Evolutionary conservation across 139 green algal genomes (phyloP).

Genomic region (Picochlorum sp.): DNA sequence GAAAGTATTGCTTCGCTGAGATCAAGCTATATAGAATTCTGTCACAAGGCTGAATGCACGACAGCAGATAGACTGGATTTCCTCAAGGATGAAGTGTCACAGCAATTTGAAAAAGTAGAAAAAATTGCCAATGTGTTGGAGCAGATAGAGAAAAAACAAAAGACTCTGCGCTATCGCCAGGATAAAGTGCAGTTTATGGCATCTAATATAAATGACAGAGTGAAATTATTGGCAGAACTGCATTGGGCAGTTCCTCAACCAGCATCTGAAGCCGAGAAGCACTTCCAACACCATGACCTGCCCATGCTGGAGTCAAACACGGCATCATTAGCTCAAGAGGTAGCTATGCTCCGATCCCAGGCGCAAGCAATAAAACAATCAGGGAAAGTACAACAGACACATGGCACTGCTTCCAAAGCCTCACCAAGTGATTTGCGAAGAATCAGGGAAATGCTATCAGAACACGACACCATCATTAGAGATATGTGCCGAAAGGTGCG

Average conservation of each 20-base stretch:
- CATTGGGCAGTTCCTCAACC: conserved; percentile 50
- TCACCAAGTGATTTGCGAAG: conserved; percentile 27
- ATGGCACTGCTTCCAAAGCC: neutral
- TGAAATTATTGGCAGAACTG: conserved; percentile 46
- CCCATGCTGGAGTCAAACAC: conserved; percentile 21
- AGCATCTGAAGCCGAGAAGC: conserved; percentile 35
- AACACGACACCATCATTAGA: conserved; percentile 8
- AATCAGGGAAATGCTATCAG: conserved; percentile 25
- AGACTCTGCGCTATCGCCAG: conserved; percentile 1
- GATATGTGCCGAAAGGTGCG: neutral
- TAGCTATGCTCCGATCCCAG: neutral
- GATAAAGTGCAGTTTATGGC: neutral
- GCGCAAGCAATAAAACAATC: neutral
- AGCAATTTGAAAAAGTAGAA: neutral
- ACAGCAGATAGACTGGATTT: conserved; percentile 21
- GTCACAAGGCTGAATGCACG: conserved; percentile 29
- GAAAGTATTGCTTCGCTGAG: conserved; percentile 20
- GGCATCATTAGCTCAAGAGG: neutral
- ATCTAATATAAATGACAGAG: conserved; percentile 15
- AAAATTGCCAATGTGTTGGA: neutral
- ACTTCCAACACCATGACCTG: conserved; percentile 21
- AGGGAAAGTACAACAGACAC: neutral
- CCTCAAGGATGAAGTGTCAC: neutral
- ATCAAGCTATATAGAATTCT: conserved; percentile 34
- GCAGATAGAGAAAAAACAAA: neutral